Evolutionary conservation across 2,329 filamentous ascomycete species (phyloP), one percentile per base, ranked within the genome.

Genomic region (Xylariales sp.): DNA sequence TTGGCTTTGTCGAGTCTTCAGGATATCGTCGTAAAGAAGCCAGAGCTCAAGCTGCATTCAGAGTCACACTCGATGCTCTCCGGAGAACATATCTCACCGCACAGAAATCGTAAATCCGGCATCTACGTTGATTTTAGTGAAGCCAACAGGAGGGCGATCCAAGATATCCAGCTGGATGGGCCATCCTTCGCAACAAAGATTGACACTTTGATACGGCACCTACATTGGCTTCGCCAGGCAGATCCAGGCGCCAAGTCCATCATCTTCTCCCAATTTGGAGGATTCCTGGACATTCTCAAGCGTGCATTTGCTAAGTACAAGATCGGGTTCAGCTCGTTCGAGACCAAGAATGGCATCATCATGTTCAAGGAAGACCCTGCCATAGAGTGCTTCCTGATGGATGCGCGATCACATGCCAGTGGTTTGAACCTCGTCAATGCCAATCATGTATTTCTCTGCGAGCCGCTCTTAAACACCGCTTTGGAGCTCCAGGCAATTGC

Each of bases 401-500:
- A 96, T 55, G 90, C 90, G 5, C 86, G 89, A 47, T 85, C 88
- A 0, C 88, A 95, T 56, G 85, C 88, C 0, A 90, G 86, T 2
- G 93, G 93, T 0, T 70, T 98, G 20, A 97, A 95, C 44, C 75
- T 98, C 0, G 85, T 95, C 47, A 91, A 94, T 52, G 93, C 91
- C 5, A 95, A 81, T 33, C 89, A 97, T 55, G 89, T 97, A 2
- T 94, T 97, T 55, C 74, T 98, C 5, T 95, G 89, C 58, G 93
- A 98, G 56, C 93, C 93, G 3, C 69, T 97, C 4, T 80, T 97
- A 50, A 95, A 97, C 55, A 91, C 91, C 0, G 89, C 90, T 0
- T 79, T 98, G 13, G 93, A 97, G 61, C 72, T 97, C 8, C 93
- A 98, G 60, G 91, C 90, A 12, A 95, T 97, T 53, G 90, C 91